Base-by-base conservation (phyloP, 306 rosid species). In the Echinosophora koreensis region DNA sequence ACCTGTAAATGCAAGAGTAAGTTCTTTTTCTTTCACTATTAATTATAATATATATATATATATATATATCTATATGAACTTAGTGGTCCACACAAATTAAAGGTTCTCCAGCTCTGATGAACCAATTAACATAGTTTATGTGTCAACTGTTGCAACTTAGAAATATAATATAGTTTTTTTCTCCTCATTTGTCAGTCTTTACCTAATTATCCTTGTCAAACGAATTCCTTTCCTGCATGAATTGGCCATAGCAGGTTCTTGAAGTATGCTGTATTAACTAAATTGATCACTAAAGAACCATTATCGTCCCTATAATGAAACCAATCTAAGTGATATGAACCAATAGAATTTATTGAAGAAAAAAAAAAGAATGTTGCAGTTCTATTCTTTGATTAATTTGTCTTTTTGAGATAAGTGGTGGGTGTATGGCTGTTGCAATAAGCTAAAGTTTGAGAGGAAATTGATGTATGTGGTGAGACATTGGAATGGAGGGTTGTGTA, bases 121-220 rank as follows among this genome's bases (percentile, higher is more conserved):
- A 51, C 58, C 49, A 73, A 65, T 73, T 80, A 66, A 42, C 66
- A 54, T 54, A 52, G 30, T 54, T 72, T 54, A 15, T 79, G 66
- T 52, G 68, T 42, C 59, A 54, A 71, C 17, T 62, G 28, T 52
- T 28, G 61, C 67, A 44, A 68, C 61, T 67, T 32, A 56, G 61
- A 5, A 68, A 77, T 63, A 79, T 64, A 64, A 72, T 80, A 71
- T 28, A 78, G 79, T 55, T 73, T 55, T 55, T 44, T 65, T n/a
- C n/a, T n/a, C n/a, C n/a, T 65, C 38, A 52, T 79, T 50, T 44
- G 39, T 44, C 68, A 73, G 1, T 37, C 56, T 66, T 47, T 81
- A 81, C 81, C 81, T 68, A 81, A 81, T 66, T 39, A 75, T 75
- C 68, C 64, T 55, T 58, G 34, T 68, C 73, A 69, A 81, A 51